A percentile compares a stretch with the other conserved stretches of the same genome.
Conservation (phyloP, 768 basidiomycete species). For the Mycena leptocephala region DNA sequence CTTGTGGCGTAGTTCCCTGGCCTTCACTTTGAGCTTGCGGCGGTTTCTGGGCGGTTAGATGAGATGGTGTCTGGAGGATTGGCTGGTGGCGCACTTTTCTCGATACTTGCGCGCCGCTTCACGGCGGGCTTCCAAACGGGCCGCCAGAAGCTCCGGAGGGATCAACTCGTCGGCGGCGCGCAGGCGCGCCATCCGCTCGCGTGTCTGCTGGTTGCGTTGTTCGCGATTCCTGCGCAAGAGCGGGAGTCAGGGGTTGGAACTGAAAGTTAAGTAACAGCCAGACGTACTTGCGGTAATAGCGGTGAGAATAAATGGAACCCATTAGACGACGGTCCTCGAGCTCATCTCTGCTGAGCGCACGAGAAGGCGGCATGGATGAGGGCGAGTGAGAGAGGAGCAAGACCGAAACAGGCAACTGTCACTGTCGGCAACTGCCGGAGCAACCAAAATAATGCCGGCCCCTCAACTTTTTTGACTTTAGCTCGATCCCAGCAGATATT, state of each 20-base stretch:
- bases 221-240: background rate
- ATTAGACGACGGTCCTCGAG: background rate
- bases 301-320: background rate
- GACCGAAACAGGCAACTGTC: background rate
- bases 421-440: background rate
- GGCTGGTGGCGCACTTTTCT: background rate
- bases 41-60: no score
- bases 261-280: background rate
- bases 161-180: background rate
- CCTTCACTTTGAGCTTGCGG: no score
- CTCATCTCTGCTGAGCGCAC: background rate
- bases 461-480: no score
- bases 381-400: background rate
- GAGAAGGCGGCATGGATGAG: background rate
- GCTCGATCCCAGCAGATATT: no score
- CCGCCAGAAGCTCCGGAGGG: background rate
- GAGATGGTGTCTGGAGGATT: no score
- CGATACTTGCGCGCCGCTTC: background rate
- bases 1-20: no score
- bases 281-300: background rate
- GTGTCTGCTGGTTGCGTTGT: background rate
- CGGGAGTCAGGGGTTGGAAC: background rate
- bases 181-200: background rate
- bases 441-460: background rate
- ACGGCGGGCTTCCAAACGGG: background rate